These are phyloP conservation scores for Phaeodactylum tricornutum DNA, from an alignment of 108 stramenopile genomes.

Conservation along the genomic window DNA sequence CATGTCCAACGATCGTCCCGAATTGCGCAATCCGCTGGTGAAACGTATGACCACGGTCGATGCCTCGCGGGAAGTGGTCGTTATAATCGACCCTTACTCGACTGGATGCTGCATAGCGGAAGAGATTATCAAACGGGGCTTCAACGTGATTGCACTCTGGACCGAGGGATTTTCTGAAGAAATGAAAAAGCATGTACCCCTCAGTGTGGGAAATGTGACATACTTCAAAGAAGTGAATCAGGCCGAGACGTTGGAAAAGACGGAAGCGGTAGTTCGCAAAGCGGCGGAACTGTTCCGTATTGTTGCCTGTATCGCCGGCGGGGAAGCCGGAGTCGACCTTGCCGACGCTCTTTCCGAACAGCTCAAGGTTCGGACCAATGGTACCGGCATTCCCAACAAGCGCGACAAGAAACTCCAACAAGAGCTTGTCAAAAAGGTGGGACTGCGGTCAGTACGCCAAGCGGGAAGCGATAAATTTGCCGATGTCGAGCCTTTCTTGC, in stretches of 20 bases:
- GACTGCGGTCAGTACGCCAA: conserved; percentile 82
- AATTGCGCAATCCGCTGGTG: conserved; percentile 40
- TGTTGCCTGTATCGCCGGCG: conserved; percentile 69
- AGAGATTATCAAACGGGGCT: conserved; percentile 66
- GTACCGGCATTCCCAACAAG: conserved; percentile 69
- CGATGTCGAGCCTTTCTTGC: conserved; percentile 76
- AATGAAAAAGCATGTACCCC: conserved; percentile 69
- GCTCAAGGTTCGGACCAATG: conserved; percentile 72
- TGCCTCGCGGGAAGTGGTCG: conserved; percentile 68
- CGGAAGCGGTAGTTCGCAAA: conserved; percentile 30
- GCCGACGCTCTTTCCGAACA: conserved; percentile 71
- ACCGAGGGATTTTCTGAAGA: conserved; percentile 52
- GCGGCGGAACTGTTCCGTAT: conserved; percentile 53
- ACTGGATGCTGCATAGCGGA: conserved; percentile 76
- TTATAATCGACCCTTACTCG: conserved; percentile 87
- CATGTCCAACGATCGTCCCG: conserved; percentile 62
- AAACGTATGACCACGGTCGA: conserved; percentile 71
- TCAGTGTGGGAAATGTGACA: conserved; percentile 29
- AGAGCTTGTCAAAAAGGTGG: conserved; percentile 67
- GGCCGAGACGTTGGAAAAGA: conserved; percentile 36
- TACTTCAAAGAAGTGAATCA: conserved; percentile 54
- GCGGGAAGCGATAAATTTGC: conserved; percentile 46
- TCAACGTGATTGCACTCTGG: conserved; percentile 68
- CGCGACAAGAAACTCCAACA: conserved; percentile 90
- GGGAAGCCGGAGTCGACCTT: conserved; percentile 79